Evolutionary conservation across 495 filamentous ascomycete genomes (phyloP).

Genomic region (Clavariopsis aquatica): DNA sequence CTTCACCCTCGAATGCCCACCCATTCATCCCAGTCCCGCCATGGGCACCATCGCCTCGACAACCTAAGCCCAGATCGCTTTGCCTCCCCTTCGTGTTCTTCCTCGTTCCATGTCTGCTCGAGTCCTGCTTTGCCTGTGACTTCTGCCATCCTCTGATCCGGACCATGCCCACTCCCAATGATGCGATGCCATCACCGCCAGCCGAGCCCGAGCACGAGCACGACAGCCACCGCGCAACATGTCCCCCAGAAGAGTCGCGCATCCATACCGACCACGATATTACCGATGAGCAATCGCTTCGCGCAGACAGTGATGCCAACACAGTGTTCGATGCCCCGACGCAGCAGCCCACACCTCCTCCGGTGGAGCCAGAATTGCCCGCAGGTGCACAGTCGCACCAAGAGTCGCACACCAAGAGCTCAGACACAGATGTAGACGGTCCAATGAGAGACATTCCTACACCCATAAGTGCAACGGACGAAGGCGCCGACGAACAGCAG

Average conservation of each 20-base stretch:
- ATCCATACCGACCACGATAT: slow-evolving; percentile 9
- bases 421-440: slow-evolving; percentile 38
- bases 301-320: slow-evolving; percentile 6
- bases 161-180: slow-evolving; percentile 63
- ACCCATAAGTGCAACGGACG: slow-evolving; percentile 42
- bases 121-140: slow-evolving; percentile 28
- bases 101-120: slow-evolving; percentile 32
- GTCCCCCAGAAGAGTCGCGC: slow-evolving; percentile 56
- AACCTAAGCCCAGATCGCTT: slow-evolving; percentile 6
- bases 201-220: slow-evolving; percentile 49
- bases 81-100: background rate
- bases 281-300: background rate
- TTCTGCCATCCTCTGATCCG: slow-evolving; percentile 31
- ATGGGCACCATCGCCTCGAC: slow-evolving; percentile 15
- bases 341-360: slow-evolving; percentile 39
- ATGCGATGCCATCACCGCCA: slow-evolving; percentile 50
- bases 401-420: slow-evolving; percentile 19
- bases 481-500: slow-evolving; percentile 30
- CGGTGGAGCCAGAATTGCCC: slow-evolving; percentile 17
- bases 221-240: slow-evolving; percentile 55
- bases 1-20: slow-evolving; percentile 10
- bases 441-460: slow-evolving; percentile 40
- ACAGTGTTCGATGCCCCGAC: slow-evolving; percentile 12
- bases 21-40: background rate
- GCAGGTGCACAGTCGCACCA: slow-evolving; percentile 20